These are phyloP conservation scores for Leucogyrophana mollusca DNA, from an alignment of 768 basidiomycete species.

Conservation along the genomic window DNA sequence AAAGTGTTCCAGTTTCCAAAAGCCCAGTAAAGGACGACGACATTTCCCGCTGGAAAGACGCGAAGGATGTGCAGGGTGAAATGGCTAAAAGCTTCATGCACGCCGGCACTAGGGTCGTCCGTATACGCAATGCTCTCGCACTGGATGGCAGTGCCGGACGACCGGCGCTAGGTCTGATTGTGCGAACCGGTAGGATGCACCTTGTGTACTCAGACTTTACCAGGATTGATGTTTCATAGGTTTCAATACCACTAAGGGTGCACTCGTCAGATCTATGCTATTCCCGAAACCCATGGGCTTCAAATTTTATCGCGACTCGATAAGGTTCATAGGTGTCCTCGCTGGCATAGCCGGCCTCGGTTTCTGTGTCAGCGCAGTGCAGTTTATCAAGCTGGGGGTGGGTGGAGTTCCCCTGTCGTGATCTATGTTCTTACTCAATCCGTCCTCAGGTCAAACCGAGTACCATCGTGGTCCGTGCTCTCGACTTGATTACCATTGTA, in stretches of 20 bases:
- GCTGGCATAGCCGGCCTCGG: constrained; percentile 89
- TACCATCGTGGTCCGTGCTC: constrained; percentile 86
- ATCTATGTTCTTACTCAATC: background rate
- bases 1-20: constrained; percentile 97
- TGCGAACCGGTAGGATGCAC: constrained; percentile 79
- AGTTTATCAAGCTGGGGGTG: constrained; percentile 89
- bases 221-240: constrained; percentile 40
- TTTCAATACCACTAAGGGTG: constrained; percentile 97
- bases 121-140: constrained; percentile 66
- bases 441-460: constrained; percentile 73
- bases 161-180: constrained; percentile 80
- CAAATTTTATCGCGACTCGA: constrained; percentile 95
- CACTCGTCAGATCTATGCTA: constrained; percentile 93
- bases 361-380: constrained; percentile 87
- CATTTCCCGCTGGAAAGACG: constrained; percentile 66
- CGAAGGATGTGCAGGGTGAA: constrained; percentile 57
- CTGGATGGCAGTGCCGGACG: constrained; percentile 49
- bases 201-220: background rate
- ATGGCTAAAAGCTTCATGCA: constrained; percentile 84
- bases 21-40: constrained; percentile 78
- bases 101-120: constrained; percentile 86
- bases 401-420: constrained; percentile 23
- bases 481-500: constrained; percentile 95
- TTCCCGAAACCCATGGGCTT: constrained; percentile 99
- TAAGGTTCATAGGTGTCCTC: constrained; percentile 88